A percentile compares a stretch with the other conserved stretches of the same genome.
Conservation (phyloP, 371 early-diverging fungal species). For the Rhizopus sp. region DNA sequence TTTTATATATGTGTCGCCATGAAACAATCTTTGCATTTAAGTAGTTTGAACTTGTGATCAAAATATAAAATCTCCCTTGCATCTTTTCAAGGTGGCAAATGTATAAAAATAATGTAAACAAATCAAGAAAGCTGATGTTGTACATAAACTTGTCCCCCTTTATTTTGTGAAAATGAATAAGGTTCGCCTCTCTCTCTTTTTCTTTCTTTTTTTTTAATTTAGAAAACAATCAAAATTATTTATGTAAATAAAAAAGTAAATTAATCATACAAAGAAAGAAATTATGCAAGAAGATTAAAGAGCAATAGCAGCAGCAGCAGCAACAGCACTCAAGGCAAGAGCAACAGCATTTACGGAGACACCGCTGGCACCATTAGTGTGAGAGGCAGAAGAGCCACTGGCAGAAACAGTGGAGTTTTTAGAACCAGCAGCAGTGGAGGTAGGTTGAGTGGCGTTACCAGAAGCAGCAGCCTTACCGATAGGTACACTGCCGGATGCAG, state of each 20-base stretch:
- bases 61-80: no score
- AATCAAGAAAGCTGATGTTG: no score
- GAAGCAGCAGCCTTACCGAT: slow-evolving; percentile 14
- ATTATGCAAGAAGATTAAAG: slow-evolving; percentile 21
- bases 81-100: no score
- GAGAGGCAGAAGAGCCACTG: slow-evolving; percentile 9
- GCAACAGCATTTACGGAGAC: slow-evolving; percentile 27
- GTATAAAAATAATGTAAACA: no score
- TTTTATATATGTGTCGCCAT: no score
- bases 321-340: slow-evolving; percentile 38
- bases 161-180: no score
- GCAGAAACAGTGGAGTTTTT: slow-evolving; percentile 18
- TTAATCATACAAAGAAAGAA: slow-evolving; percentile 15
- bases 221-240: no score
- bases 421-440: slow-evolving; percentile 18
- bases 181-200: no score
- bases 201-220: no score
- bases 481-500: slow-evolving; percentile 10
- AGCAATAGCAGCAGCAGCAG: slow-evolving; percentile 42
- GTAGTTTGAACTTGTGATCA: no score
- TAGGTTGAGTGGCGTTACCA: slow-evolving; percentile 15
- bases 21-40: no score
- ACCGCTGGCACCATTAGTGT: slow-evolving; percentile 17
- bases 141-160: no score
- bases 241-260: slow-evolving; percentile 5